Base-by-base conservation (phyloP, 805 yeast species). In the Cyberlindnera petersonii region DNA sequence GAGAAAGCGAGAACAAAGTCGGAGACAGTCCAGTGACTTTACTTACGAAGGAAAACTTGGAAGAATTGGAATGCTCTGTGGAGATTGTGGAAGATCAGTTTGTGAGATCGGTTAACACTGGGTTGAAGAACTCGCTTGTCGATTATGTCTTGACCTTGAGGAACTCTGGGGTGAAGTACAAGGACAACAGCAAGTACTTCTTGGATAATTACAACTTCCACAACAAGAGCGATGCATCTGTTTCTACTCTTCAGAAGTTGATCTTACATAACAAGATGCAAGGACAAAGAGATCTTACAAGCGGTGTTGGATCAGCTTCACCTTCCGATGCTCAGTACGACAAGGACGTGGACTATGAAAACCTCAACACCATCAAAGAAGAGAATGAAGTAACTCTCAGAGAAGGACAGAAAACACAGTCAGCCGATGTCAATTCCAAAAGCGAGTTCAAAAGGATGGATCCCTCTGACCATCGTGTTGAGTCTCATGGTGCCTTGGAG, bases 1-100 rank as follows among this genome's bases (percentile, higher is more conserved):
- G 69, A 39, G 70, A 66, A 2, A 62, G 63, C 30, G 77, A 73
- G 42, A 59, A 68, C 28, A 69, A 66, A 44, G 57, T 50, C 43
- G 81, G 80, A 4, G 70, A 68, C 34, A 66, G 71, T 21, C 66
- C 71, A 14, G 58, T 56, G 7, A 65, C 75, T 1, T 56, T 68
- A 13, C 53, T 74, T 15, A 56, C 72, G 2, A 64, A 62, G 40
- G 85, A 78, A 49, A 64, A 66, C 37, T 52, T 77, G 24, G 83
- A 77, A 52, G 77, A 73, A 45, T 58, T 70, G 39, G 65, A 66
- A 30, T 66, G 70, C 43, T 68, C 75, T 26, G 61, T 74, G n/a
- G 74, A 68, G 39, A 72, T 77, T 17, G 73, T 74, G 6, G 72
- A 72, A 42, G 71, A 65, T 22, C 83, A 78, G 50, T 64, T 69